Percentiles rank a stretch among this genome's conserved stretches.
Conservation (phyloP, 805 yeast genomes). For the Osmozyma mogii region DNA sequence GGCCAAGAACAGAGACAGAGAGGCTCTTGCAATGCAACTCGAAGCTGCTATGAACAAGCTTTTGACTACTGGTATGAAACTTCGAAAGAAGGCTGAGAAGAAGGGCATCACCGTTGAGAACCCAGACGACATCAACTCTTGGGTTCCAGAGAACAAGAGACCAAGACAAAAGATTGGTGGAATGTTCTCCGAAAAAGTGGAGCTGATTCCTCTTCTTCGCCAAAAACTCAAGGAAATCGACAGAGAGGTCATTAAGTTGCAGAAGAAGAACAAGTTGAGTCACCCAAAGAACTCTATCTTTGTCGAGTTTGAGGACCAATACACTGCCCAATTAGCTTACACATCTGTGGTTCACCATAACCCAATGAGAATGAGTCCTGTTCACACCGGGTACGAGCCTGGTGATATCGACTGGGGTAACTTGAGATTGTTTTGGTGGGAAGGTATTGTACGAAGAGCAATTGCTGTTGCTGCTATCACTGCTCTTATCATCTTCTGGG, state of each 20-base stretch:
- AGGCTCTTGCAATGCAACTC: slow-evolving; percentile 47
- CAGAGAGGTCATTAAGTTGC: slow-evolving; percentile 48
- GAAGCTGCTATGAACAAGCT: slow-evolving; percentile 60
- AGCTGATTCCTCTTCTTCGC: slow-evolving; percentile 49
- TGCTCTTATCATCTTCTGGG: slow-evolving; percentile 59
- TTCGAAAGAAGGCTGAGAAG: slow-evolving; percentile 56
- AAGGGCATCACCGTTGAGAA: slow-evolving; percentile 42
- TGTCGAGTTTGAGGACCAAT: slow-evolving; percentile 73
- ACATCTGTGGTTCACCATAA: slow-evolving; percentile 58
- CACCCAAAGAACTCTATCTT: slow-evolving; percentile 73
- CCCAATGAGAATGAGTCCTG: slow-evolving; percentile 57
- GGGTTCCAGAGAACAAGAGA: slow-evolving; percentile 60
- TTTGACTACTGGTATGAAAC: slow-evolving; percentile 56
- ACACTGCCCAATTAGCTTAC: slow-evolving; percentile 63
- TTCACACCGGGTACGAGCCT: slow-evolving; percentile 57
- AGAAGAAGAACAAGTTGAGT: slow-evolving; percentile 37
- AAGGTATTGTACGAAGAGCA: slow-evolving; percentile 46
- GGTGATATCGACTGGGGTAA: slow-evolving; percentile 61
- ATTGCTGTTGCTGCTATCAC: slow-evolving; percentile 46
- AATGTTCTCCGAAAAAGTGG: slow-evolving; percentile 43
- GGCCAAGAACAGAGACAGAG: slow-evolving; percentile 51
- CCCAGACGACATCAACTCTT: slow-evolving; percentile 41
- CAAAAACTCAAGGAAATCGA: slow-evolving; percentile 52
- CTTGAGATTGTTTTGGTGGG: slow-evolving; percentile 78
- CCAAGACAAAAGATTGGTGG: slow-evolving; percentile 52